Base-by-base conservation (phyloP, 192 early-diverging fungal species). In the Backusella tuberculispora region DNA sequence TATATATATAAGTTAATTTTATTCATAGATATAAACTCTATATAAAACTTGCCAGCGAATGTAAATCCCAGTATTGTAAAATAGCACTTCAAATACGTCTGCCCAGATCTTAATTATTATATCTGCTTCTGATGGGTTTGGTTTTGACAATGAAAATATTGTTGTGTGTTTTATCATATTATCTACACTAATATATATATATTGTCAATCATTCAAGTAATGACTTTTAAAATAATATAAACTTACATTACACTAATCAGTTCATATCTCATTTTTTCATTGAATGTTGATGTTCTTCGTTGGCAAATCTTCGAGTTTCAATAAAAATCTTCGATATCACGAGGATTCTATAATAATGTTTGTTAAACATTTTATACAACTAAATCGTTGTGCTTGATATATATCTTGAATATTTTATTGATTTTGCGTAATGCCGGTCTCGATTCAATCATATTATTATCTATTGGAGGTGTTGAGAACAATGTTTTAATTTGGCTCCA, bases 1-100 rank as follows among this genome's bases (percentile, higher is more conserved):
- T 63, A 63, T 63, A 17, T 41, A 66, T 83, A 47, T 38, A 41
- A 41, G 63, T 15, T 17, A 65, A 17, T 65, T 65, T 65, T 65
- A 15, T 41, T 65, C 34, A 15, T 65, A 65, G 29, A 63, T 15
- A 41, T 65, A 65, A 65, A 41, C 15, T 48, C 3, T 19, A 65
- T 29, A 40, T 41, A 8, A 65, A 65, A 65, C 63, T 65, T 65
- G 17, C 37, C 63, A 65, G 10, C 63, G 63, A 41, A 65, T 40
- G 17, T 65, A 19, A 2, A 65, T 15, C 1, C 17, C 38, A 17
- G 37, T 40, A 38, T 40, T 41, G 0, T 4, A 41, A 6, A 65
- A 41, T 0, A 65, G 2, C 0, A 29, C 63, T 17, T 65, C 63
- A 19, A 65, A 65, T 3, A 65, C 0, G 5, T 41, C 63, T 13